Conservation (phyloP, 768 basidiomycete genomes). For the Pleurotus eryngii region DNA sequence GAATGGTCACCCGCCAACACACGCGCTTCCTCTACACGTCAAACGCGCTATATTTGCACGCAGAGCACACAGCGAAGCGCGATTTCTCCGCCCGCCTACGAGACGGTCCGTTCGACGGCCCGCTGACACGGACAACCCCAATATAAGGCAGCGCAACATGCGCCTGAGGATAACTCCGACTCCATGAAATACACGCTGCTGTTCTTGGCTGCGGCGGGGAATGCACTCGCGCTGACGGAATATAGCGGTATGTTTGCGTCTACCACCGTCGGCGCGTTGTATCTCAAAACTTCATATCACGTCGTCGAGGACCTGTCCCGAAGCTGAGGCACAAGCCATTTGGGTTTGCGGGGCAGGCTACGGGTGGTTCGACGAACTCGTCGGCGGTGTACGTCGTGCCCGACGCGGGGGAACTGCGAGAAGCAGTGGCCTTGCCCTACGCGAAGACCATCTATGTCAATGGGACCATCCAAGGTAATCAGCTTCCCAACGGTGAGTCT, state of each 20-base stretch:
- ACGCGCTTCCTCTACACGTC: no score
- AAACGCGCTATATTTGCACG: no score
- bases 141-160: neutral
- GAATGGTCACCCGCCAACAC: no score
- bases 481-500: constrained; percentile 10
- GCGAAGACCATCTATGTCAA: constrained; percentile 15
- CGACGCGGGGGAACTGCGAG: constrained; percentile 12
- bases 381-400: constrained; percentile 12
- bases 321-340: constrained; percentile 8
- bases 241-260: neutral
- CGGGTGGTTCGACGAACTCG: constrained; percentile 10
- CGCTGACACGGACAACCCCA: neutral
- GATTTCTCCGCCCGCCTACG: neutral
- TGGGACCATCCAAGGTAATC: constrained; percentile 17
- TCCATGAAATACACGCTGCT: neutral
- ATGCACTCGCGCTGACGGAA: neutral
- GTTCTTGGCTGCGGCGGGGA: neutral
- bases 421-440: constrained; percentile 12
- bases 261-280: neutral
- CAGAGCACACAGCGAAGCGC: no score
- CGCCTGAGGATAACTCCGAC: neutral
- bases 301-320: neutral
- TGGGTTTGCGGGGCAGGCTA: constrained; percentile 11
- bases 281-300: neutral
- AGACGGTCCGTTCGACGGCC: constrained; percentile 1